Evolutionary conservation across 345 rosid species (phyloP).

Genomic region (Populus alba): DNA sequence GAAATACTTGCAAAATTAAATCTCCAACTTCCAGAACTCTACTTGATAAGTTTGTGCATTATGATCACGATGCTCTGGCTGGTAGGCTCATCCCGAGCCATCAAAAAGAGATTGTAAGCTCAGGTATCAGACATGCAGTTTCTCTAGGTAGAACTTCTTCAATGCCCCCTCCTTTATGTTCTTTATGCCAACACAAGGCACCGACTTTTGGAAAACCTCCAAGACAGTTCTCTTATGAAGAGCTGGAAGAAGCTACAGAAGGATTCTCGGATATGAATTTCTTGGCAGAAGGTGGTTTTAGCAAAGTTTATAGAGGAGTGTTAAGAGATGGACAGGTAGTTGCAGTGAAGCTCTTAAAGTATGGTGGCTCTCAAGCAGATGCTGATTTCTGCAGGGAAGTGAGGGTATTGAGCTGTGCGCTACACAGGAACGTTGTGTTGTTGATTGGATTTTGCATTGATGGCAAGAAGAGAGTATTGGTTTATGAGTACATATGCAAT

Average conservation of each 20-base stretch:
- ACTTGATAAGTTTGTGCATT: constrained; percentile 47
- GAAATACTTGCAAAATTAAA: constrained; percentile 13
- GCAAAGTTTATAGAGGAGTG: constrained; percentile 53
- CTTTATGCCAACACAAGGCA: constrained; percentile 66
- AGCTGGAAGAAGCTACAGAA: constrained; percentile 56
- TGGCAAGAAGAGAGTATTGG: constrained; percentile 50
- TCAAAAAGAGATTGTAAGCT: constrained; percentile 23
- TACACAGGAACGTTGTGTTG: constrained; percentile 70
- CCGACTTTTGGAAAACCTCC: constrained; percentile 74
- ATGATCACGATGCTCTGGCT: constrained; percentile 37
- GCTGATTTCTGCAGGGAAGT: constrained; percentile 72
- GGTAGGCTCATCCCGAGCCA: constrained; percentile 28
- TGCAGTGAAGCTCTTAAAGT: constrained; percentile 62
- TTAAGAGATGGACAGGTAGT: constrained; percentile 60
- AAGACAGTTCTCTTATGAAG: constrained; percentile 48
- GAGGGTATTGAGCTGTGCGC: constrained; percentile 68
- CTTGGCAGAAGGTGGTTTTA: constrained; percentile 65
- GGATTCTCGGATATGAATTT: constrained; percentile 58
- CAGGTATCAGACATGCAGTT: constrained; percentile 43
- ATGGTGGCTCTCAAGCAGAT: constrained; percentile 49
- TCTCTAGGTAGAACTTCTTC: constrained; percentile 56
- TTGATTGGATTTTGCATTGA: constrained; percentile 62
- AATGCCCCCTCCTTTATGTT: constrained; percentile 69
- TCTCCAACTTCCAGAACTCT: constrained; percentile 39
- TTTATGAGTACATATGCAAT: constrained; percentile 74